Percentiles rank a stretch among this genome's conserved stretches.
phyloP scores from a whole-genome alignment of 805 yeast genomes.

The Torulaspora franciscae region DNA sequence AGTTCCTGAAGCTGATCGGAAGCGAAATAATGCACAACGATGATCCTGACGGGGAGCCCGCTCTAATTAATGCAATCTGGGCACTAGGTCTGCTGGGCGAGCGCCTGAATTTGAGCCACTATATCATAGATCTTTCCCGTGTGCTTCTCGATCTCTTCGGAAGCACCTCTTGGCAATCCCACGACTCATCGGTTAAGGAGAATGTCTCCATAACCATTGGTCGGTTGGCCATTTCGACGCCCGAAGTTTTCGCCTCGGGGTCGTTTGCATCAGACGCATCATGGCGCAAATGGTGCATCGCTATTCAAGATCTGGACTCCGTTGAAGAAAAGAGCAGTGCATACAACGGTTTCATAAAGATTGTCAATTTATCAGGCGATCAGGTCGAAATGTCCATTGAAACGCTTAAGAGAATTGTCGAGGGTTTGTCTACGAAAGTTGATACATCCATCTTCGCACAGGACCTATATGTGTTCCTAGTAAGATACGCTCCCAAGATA shows the following conservation, averaged over 20 bases:
- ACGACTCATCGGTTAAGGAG: constrained; percentile 56
- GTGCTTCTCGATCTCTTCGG: constrained; percentile 30
- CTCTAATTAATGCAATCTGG: constrained; percentile 76
- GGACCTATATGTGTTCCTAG: constrained; percentile 28
- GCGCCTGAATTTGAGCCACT: constrained; percentile 38
- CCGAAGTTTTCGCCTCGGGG: constrained; percentile 53
- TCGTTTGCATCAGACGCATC: constrained; percentile 32
- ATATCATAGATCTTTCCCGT: constrained; percentile 30
- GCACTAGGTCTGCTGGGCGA: constrained; percentile 82
- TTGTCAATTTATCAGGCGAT: constrained; percentile 39
- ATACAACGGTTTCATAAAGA: constrained; percentile 74
- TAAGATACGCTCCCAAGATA: constrained; percentile 22
- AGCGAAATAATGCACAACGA: constrained; percentile 53
- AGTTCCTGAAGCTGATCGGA: constrained; percentile 60
- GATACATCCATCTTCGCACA: constrained; percentile 30
- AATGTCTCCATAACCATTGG: constrained; percentile 90
- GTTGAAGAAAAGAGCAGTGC: constrained; percentile 87
- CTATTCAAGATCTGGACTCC: constrained; percentile 62
- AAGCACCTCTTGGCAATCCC: constrained; percentile 20
- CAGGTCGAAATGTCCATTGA: constrained; percentile 19
- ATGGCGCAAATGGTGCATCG: constrained; percentile 67
- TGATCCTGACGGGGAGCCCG: constrained; percentile 33
- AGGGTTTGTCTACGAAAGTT: constrained; percentile 29
- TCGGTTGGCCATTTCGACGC: constrained; percentile 63
- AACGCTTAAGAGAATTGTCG: constrained; percentile 26